Percentiles rank a stretch among this genome's conserved stretches.
Conservation (phyloP, 2,329 filamentous ascomycete genomes). For the Trichoderma brevicompactum region DNA sequence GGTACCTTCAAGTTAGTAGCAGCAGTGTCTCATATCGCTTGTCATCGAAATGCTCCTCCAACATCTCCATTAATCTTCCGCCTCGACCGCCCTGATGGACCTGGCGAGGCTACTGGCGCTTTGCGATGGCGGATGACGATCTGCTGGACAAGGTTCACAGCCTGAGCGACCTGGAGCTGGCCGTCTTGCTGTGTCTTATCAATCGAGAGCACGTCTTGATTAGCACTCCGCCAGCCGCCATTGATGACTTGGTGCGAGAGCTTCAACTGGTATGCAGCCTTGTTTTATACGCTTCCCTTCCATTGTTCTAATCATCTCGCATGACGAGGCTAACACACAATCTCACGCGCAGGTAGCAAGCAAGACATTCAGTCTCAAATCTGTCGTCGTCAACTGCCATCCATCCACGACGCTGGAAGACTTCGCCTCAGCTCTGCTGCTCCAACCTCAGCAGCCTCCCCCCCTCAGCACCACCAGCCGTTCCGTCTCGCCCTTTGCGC, state of each 20-base stretch:
- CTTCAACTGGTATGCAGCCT: constrained; percentile 63
- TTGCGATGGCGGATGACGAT: constrained; percentile 62
- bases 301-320: neutral
- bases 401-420: constrained; percentile 77
- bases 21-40: constrained; percentile 12
- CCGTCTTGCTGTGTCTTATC: constrained; percentile 78
- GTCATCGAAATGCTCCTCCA: neutral
- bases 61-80: neutral
- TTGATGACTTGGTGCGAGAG: constrained; percentile 74
- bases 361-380: constrained; percentile 73
- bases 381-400: constrained; percentile 73
- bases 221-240: constrained; percentile 65
- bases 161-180: constrained; percentile 86
- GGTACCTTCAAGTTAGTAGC: neutral
- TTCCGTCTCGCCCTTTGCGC: constrained; percentile 37
- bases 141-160: constrained; percentile 73
- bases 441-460: constrained; percentile 37
- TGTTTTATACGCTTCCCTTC: neutral
- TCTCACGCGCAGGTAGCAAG: constrained; percentile 60
- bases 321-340: neutral
- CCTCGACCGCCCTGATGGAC: constrained; percentile 37
- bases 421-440: constrained; percentile 73
- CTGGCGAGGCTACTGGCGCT: constrained; percentile 30
- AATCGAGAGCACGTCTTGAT: constrained; percentile 88
- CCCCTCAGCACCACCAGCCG: constrained; percentile 34